Evolutionary conservation across 768 basidiomycete species (phyloP).

Genomic region (Crassisporium funariophilum): DNA sequence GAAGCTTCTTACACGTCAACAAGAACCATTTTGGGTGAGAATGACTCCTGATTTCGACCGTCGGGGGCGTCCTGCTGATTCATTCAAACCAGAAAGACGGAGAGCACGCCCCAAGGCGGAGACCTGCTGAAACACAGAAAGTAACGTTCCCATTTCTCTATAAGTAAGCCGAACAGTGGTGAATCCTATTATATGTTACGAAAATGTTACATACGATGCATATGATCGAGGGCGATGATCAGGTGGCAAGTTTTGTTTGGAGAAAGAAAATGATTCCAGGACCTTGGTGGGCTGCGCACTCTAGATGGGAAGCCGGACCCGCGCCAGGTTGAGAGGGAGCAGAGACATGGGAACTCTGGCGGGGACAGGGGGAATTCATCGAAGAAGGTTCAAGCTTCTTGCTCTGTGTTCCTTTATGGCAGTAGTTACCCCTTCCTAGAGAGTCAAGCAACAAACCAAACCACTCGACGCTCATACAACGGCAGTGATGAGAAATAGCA

Average conservation of each 20-base stretch:
- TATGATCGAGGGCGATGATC: conserved; percentile 13
- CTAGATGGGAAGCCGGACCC: conserved; percentile 18
- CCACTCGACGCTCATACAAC: too few species aligned
- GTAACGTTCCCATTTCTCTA: neutral
- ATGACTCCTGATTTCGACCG: conserved; percentile 11
- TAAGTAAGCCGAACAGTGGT: conserved; percentile 10
- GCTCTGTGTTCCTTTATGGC: conserved; percentile 1
- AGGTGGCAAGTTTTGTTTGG: neutral
- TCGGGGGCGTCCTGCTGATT: conserved; percentile 17
- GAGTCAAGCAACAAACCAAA: too few species aligned
- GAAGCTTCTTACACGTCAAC: conserved; percentile 25
- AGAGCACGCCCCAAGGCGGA: conserved; percentile 9
- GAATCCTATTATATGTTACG: conserved; percentile 19
- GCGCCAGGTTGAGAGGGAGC: conserved; percentile 17
- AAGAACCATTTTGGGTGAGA: conserved; percentile 11
- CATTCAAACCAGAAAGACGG: too few species aligned
- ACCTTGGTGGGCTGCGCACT: neutral
- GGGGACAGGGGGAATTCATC: conserved; percentile 30
- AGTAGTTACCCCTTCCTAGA: conserved; percentile 2
- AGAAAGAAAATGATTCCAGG: conserved; percentile 14
- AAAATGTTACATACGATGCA: conserved; percentile 7
- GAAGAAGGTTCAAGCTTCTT: conserved; percentile 6
- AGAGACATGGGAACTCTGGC: conserved; percentile 9
- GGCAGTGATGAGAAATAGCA: too few species aligned
- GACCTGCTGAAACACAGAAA: conserved; percentile 11